Base-by-base conservation (phyloP, 2,329 filamentous ascomycete genomes). In the Epichloe aotearoae region DNA sequence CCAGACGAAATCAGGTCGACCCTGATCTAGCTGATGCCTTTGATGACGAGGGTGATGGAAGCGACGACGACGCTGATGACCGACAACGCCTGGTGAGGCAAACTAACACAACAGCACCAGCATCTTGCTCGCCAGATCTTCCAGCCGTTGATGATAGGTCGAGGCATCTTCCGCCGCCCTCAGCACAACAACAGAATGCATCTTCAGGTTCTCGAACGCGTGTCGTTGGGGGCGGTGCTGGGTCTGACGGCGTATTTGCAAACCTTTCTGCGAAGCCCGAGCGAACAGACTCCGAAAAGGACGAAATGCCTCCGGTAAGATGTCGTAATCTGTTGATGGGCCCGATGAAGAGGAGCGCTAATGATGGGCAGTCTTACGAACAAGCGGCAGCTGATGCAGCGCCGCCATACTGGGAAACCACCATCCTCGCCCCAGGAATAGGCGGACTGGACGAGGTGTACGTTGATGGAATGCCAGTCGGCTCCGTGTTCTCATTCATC, bases 391-490 rank as follows among this genome's bases (percentile, higher is more conserved):
- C 91, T 41, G 93, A 98, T 67, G 86, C 89, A 23, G 93, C 93
- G 46, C 93, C 93, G 1, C 93, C 93, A 0, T 98, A 98, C 69
- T 98, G 93, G 93, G 93, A 98, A 73, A 98, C 93, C 5, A 97
- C 93, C 0, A 96, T 98, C 57, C 79, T 98, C 48, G 91, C 90
- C 0, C 93, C 93, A 1, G 93, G 91, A 50, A 81, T 93, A 57
- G 86, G 86, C 49, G 86, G 86, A n/a, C 81, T 83, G 39, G 90
- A 97, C 63, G 93, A 98, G 66, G 91, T 98, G 46, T 98, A 93
- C 62, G 86, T 98, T 52, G 93, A 98, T 64, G 93, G 93, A 60
- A 84, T 98, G 63, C 89, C 94, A 3, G 93, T 94, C 49, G 88
- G 88, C 56, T 89, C 86, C 46, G 73, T 93, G 54, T 94, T 94